phyloP scores from a whole-genome alignment of 257 asterid genomes.

The Coffea eugenioides region DNA sequence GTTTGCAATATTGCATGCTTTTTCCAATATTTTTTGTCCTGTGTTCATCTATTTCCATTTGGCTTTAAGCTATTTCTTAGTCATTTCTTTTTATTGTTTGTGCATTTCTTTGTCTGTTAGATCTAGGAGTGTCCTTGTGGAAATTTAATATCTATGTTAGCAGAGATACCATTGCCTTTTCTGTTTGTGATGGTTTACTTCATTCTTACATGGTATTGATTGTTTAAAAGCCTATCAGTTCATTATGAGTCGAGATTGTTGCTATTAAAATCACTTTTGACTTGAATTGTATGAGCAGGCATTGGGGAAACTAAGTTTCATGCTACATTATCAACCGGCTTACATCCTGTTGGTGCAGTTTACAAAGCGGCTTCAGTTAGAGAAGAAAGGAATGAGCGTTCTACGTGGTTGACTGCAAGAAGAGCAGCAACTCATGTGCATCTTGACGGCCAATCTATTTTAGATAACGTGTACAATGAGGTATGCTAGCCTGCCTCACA shows the following conservation, averaged over 20 bases:
- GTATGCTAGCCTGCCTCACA: slow-evolving; percentile 24
- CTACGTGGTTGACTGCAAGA: slow-evolving; percentile 71
- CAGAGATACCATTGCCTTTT: no score
- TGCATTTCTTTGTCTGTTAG: not conserved
- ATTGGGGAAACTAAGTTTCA: slow-evolving; percentile 71
- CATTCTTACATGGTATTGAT: not conserved
- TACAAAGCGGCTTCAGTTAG: slow-evolving; percentile 68
- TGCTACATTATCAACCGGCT: slow-evolving; percentile 64
- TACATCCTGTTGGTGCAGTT: slow-evolving; percentile 65
- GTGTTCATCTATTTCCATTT: not conserved
- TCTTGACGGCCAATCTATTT: slow-evolving; percentile 73
- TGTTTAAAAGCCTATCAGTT: not conserved
- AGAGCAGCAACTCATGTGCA: slow-evolving; percentile 41
- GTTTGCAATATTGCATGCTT: not conserved
- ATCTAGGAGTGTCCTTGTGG: not conserved
- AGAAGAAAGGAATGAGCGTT: slow-evolving; percentile 20
- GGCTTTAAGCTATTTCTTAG: not conserved
- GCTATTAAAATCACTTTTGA: not conserved
- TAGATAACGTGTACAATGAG: slow-evolving; percentile 60
- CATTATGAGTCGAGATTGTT: not conserved
- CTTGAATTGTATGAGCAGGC: slow-evolving; percentile 35
- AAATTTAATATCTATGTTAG: not conserved
- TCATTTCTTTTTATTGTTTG: not conserved
- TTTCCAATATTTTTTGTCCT: not conserved
- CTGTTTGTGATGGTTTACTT: not conserved